Conservation (phyloP, 163 green algal species). For the Scenedesmus sp. region DNA sequence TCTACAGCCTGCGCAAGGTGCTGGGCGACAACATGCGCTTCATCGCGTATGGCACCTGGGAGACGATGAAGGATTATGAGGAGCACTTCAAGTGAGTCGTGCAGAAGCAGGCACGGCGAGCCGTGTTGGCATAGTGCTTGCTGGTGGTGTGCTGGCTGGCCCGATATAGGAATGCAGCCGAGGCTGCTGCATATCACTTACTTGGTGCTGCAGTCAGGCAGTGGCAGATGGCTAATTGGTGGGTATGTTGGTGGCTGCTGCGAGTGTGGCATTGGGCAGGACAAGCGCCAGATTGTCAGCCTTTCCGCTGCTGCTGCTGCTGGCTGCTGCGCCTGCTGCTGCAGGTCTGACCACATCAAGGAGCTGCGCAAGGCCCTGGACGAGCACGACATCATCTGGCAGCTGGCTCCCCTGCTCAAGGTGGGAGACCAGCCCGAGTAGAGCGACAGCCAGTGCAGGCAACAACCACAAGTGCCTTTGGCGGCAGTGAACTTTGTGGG, state of each 20-base stretch:
- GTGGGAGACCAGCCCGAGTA: constrained; percentile 45
- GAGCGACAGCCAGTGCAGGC: no score
- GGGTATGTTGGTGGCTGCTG: no score
- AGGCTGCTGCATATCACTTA: not conserved
- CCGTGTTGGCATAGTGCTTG: no score
- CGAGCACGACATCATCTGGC: constrained; percentile 40
- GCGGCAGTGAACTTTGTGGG: no score
- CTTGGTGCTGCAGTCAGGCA: not conserved
- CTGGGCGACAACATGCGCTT: constrained; percentile 35
- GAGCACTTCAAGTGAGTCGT: constrained; percentile 32
- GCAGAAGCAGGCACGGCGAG: no score
- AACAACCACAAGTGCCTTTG: no score
- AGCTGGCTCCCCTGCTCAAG: constrained; percentile 38
- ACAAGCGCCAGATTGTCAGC: not conserved
- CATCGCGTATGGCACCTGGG: constrained; percentile 38
- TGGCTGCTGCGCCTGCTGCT: not conserved
- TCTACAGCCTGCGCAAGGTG: constrained; percentile 50
- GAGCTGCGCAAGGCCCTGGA: constrained; percentile 30
- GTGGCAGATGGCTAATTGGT: not conserved
- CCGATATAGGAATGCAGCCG: no score
- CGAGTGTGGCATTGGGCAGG: no score
- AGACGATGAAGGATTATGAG: constrained; percentile 30
- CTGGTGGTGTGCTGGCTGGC: no score
- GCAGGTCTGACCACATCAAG: constrained; percentile 8
- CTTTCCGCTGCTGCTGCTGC: not conserved